phyloP scores from a whole-genome alignment of 805 yeast species.

The Candida ulmi region DNA sequence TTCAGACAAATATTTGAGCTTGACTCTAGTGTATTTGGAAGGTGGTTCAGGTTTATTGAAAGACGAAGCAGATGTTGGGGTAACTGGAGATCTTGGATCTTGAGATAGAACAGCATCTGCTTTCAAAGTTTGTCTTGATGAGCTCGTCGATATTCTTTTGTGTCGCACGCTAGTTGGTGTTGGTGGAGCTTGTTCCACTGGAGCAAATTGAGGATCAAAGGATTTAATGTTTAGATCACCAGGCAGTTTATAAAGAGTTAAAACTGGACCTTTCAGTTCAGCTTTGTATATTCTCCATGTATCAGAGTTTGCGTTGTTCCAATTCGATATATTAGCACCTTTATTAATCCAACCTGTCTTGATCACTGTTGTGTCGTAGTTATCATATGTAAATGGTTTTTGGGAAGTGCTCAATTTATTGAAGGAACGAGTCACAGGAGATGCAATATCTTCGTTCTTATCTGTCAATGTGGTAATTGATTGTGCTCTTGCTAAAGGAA shows the following conservation, averaged over 20 bases:
- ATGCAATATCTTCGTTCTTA: constrained; percentile 2
- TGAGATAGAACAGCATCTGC: constrained; percentile 3
- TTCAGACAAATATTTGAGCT: constrained; percentile 32
- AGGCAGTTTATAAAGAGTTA: constrained; percentile 57
- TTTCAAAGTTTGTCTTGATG: constrained; percentile 16
- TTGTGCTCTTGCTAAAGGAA: constrained; percentile 3
- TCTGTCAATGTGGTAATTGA: constrained; percentile 5
- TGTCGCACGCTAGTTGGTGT: constrained; percentile 17
- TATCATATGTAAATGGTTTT: constrained; percentile 23
- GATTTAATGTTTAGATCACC: constrained; percentile 38
- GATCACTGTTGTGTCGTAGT: constrained; percentile 33
- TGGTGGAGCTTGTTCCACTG: constrained; percentile 1
- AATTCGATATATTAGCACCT: constrained; percentile 27
- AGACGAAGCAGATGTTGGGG: not conserved
- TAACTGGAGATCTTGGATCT: constrained; percentile 9
- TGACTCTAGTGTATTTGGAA: constrained; percentile 8
- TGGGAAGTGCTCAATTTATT: constrained; percentile 7
- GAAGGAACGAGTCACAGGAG: constrained; percentile 8
- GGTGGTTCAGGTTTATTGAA: not conserved
- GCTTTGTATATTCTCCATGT: constrained; percentile 49
- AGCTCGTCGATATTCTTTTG: constrained; percentile 20
- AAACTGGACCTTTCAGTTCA: constrained; percentile 62
- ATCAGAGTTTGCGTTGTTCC: constrained; percentile 17
- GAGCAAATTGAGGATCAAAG: constrained; percentile 27
- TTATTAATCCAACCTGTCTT: constrained; percentile 61